Evolutionary conservation across 495 filamentous ascomycete species (phyloP).

Genomic region (Letharia columbiana): DNA sequence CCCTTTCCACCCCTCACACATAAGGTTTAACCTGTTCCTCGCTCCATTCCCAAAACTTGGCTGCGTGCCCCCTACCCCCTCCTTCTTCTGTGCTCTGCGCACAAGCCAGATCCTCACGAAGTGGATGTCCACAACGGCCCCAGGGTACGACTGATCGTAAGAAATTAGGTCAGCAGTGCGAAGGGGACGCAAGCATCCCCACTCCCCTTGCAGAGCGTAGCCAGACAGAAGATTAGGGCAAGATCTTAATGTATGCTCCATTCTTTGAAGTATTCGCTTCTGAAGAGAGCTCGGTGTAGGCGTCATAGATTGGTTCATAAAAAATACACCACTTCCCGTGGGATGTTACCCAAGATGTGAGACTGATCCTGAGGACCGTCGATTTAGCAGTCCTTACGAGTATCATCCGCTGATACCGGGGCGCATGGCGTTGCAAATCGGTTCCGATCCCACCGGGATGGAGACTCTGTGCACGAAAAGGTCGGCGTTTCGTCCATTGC

Average conservation of each 20-base stretch:
- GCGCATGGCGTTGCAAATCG: slow-evolving; percentile 16
- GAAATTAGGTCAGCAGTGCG: not conserved
- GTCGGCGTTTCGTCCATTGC: too few relatives aligned
- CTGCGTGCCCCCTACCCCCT: not conserved
- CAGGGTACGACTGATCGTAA: not conserved
- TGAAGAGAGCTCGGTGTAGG: not conserved
- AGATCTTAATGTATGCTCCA: not conserved
- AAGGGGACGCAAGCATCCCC: not conserved
- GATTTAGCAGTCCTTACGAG: not conserved
- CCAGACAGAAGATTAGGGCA: not conserved
- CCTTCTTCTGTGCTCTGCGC: not conserved
- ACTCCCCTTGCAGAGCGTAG: not conserved
- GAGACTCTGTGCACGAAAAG: slow-evolving; percentile 14
- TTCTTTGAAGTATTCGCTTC: slow-evolving; percentile 2
- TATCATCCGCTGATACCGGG: not conserved
- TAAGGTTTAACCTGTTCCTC: not conserved
- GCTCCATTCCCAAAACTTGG: not conserved
- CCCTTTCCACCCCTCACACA: not conserved
- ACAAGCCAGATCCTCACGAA: not conserved
- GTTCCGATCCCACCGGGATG: slow-evolving; percentile 21
- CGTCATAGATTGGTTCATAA: slow-evolving; percentile 1
- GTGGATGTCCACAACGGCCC: not conserved
- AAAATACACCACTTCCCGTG: not conserved
- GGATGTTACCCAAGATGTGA: not conserved
- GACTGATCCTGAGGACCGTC: not conserved